phyloP scores from a whole-genome alignment of 768 basidiomycete species.

The Pisolithus marmoratus region DNA sequence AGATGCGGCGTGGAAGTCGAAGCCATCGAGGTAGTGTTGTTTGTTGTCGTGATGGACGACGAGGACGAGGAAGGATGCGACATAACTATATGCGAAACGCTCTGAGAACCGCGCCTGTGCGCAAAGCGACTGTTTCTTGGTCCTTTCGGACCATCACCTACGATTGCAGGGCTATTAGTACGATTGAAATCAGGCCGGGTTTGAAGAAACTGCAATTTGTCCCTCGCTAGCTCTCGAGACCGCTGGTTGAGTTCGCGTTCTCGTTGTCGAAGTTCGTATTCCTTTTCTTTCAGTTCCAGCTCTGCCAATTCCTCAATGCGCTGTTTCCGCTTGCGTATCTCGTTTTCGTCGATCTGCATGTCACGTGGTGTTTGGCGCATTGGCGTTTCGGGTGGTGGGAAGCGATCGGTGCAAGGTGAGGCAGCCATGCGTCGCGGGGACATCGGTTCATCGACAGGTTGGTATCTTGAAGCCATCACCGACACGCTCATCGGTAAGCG shows the following conservation, averaged over 20 bases:
- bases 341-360: constrained; percentile 14
- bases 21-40: not conserved
- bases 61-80: constrained; percentile 2
- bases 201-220: constrained; percentile 39
- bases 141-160: constrained; percentile 26
- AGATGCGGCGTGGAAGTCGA: not conserved
- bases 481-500: constrained; percentile 59
- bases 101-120: constrained; percentile 26
- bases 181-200: constrained; percentile 21
- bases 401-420: constrained; percentile 30
- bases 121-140: constrained; percentile 18
- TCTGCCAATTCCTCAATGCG: constrained; percentile 48
- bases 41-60: constrained; percentile 4
- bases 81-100: constrained; percentile 22
- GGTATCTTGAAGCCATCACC: constrained; percentile 59
- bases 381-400: constrained; percentile 21
- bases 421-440: constrained; percentile 34
- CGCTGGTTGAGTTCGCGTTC: constrained; percentile 52
- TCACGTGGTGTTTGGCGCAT: constrained; percentile 14
- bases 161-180: constrained; percentile 12
- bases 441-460: constrained; percentile 37
- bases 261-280: constrained; percentile 44
- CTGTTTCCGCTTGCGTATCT: constrained; percentile 30
- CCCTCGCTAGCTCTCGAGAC: constrained; percentile 51
- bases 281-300: constrained; percentile 50